A percentile compares a stretch with the other conserved stretches of the same genome.
Conservation (phyloP, 2,329 filamentous ascomycete genomes). For the Arthrobotrys entomopaga region DNA sequence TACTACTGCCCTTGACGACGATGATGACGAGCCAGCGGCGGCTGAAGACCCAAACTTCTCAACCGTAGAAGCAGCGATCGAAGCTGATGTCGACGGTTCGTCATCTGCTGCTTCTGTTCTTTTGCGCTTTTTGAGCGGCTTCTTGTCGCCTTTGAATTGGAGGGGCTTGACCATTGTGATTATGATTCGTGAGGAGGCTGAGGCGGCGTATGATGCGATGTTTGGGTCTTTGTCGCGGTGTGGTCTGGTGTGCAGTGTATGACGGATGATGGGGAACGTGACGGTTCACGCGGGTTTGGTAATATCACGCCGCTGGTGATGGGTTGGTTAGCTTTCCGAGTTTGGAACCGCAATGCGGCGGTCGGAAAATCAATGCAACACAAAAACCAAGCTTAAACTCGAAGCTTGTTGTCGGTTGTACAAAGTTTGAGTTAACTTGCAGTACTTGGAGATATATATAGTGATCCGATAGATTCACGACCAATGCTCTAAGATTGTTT, state of each 20-base stretch:
- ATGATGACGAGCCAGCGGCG: slow-evolving; percentile 20
- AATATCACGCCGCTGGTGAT: neutral
- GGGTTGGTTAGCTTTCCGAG: neutral
- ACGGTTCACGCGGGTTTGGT: slow-evolving; percentile 3
- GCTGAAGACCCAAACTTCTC: slow-evolving; percentile 38
- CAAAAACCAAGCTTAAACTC: neutral
- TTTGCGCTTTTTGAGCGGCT: slow-evolving; percentile 85
- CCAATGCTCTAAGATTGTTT: too few species aligned
- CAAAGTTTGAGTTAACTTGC: too few species aligned
- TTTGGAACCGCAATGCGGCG: slow-evolving; percentile 2
- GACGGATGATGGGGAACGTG: slow-evolving; percentile 13
- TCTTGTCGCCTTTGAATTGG: slow-evolving; percentile 97
- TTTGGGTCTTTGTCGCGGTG: neutral
- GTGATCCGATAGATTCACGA: too few species aligned
- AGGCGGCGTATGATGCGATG: neutral
- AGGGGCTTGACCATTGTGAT: slow-evolving; percentile 83
- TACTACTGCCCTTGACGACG: slow-evolving; percentile 51
- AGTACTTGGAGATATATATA: too few species aligned
- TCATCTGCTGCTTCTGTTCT: slow-evolving; percentile 69
- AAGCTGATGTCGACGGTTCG: slow-evolving; percentile 61
- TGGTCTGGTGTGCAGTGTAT: slow-evolving; percentile 1
- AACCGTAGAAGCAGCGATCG: slow-evolving; percentile 43
- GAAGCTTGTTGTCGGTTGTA: too few species aligned
- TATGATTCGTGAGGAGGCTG: neutral
- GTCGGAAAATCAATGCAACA: neutral